phyloP scores from a whole-genome alignment of 257 asterid genomes.

The Primulina eburnea region DNA sequence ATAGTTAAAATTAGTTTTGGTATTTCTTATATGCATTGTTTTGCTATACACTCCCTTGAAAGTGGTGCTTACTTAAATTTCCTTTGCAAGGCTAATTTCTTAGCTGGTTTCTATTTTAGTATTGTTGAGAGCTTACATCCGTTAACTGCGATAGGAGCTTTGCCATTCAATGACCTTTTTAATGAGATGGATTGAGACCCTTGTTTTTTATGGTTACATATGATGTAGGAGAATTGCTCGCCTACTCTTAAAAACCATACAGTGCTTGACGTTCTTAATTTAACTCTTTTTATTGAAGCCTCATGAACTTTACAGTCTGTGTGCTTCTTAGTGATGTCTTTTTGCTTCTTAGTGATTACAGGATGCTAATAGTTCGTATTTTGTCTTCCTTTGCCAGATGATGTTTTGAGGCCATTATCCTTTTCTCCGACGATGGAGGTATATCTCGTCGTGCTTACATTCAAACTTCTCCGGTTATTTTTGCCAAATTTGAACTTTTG shows the following conservation, averaged over 20 bases:
- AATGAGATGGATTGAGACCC: neutral
- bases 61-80: neutral
- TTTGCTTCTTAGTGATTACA: neutral
- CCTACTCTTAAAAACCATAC: neutral
- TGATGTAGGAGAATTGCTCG: constrained; percentile 4
- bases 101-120: neutral
- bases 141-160: neutral
- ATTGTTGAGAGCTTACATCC: neutral
- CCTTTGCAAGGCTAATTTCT: neutral
- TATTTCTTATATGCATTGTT: neutral
- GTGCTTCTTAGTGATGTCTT: neutral
- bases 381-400: constrained; percentile 38
- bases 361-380: constrained; percentile 25
- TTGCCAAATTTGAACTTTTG: constrained; percentile 6
- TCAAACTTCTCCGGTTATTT: constrained; percentile 19
- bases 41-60: neutral
- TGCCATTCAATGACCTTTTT: neutral
- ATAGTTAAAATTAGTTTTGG: neutral
- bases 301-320: constrained; percentile 2
- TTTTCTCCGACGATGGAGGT: constrained; percentile 97
- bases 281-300: neutral
- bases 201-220: constrained; percentile 5
- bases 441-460: constrained; percentile 24
- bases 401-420: constrained; percentile 61
- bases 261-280: constrained; percentile 12